Evolutionary conservation across 352 stramenopile species (phyloP).

Genomic region (Pythium dissotocum): DNA sequence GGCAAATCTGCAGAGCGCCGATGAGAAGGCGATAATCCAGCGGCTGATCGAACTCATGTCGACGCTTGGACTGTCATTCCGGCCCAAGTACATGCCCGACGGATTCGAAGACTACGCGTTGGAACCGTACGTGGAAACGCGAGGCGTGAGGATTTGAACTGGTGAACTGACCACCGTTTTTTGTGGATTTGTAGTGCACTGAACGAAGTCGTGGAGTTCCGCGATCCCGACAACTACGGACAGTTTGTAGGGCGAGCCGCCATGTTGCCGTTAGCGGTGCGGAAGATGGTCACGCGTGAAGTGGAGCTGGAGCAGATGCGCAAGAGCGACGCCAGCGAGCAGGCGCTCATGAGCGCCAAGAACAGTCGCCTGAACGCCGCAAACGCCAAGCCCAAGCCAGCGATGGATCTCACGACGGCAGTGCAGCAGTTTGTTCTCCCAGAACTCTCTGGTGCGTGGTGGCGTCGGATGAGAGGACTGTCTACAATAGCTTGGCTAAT

Average conservation of each 20-base stretch:
- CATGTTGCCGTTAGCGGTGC: slow-evolving; percentile 58
- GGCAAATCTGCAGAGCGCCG: slow-evolving; percentile 51
- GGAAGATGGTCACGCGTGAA: slow-evolving; percentile 81
- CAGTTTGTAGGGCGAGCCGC: slow-evolving; percentile 26
- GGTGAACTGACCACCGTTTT: background rate
- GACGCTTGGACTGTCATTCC: slow-evolving; percentile 76
- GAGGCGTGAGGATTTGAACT: background rate
- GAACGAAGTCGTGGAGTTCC: slow-evolving; percentile 72
- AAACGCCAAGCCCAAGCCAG: slow-evolving; percentile 13
- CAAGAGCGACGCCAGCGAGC: slow-evolving; percentile 46
- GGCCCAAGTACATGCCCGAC: slow-evolving; percentile 64
- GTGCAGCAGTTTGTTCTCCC: slow-evolving; percentile 47
- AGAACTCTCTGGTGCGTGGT: slow-evolving; percentile 52
- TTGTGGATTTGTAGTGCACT: slow-evolving; percentile 40
- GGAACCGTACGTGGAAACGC: slow-evolving; percentile 60
- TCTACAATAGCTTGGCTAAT: background rate
- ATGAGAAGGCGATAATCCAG: slow-evolving; percentile 68
- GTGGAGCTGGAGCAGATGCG: slow-evolving; percentile 83
- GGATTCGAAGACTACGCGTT: slow-evolving; percentile 70
- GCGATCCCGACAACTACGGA: slow-evolving; percentile 29
- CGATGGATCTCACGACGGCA: slow-evolving; percentile 31
- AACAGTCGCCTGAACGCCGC: slow-evolving; percentile 12
- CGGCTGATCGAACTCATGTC: slow-evolving; percentile 78
- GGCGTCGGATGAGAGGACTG: background rate
- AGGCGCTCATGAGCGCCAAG: slow-evolving; percentile 11